These are phyloP conservation scores for Zopfia rhizophila DNA, from an alignment of 2,329 filamentous ascomycete species.

Conservation along the genomic window DNA sequence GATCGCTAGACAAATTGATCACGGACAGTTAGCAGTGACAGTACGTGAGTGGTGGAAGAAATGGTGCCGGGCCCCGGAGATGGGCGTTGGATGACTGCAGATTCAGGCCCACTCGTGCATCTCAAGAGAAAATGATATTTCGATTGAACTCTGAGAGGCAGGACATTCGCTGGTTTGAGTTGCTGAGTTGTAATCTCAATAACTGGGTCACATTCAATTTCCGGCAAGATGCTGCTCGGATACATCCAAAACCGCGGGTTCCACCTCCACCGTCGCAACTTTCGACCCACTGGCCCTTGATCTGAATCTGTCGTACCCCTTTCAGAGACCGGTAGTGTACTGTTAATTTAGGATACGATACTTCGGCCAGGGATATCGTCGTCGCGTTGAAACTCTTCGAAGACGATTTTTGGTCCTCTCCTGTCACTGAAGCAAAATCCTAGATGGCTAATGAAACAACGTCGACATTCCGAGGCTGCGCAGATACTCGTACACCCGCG, in stretches of 20 bases:
- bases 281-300: constrained; percentile 58
- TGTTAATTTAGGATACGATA: constrained; percentile 51
- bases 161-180: background rate
- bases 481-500: constrained; percentile 50
- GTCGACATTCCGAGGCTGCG: constrained; percentile 63
- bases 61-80: background rate
- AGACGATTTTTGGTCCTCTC: constrained; percentile 53
- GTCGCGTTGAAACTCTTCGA: constrained; percentile 54
- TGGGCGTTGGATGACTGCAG: constrained; percentile 1
- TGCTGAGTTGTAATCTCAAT: background rate
- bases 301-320: constrained; percentile 25
- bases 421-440: constrained; percentile 67
- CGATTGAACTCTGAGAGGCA: background rate
- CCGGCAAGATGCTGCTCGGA: constrained; percentile 19
- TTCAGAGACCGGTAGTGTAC: background rate
- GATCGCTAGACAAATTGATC: constrained; percentile 4
- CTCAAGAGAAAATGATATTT: background rate
- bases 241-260: constrained; percentile 57
- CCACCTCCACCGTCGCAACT: constrained; percentile 57
- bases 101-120: constrained; percentile 1
- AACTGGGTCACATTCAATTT: background rate
- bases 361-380: constrained; percentile 55
- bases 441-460: constrained; percentile 66
- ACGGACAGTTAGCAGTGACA: constrained; percentile 1
- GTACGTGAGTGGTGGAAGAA: constrained; percentile 15